phyloP scores from a whole-genome alignment of 441 rosid genomes.

The Raphanus hybrid region DNA sequence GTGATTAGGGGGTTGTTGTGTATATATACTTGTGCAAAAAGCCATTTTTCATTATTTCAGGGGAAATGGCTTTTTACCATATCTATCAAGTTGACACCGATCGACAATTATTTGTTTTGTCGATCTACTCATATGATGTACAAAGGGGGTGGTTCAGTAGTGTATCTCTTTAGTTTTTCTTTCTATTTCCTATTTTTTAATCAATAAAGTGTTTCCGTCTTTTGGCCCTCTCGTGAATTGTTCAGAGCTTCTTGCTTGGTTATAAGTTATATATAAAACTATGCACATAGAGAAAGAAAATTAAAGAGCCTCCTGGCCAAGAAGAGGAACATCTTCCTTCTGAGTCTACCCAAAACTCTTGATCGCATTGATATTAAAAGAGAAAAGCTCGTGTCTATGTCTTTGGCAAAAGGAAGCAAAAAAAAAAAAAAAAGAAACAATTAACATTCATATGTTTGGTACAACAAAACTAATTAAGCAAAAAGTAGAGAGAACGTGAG shows the following conservation, averaged over 20 bases:
- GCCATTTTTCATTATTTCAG: neutral
- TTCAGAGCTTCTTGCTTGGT: neutral
- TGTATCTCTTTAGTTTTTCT: neutral
- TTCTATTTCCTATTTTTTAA: neutral
- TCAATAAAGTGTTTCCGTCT: neutral
- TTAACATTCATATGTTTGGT: too few species aligned
- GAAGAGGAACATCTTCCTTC: too few species aligned
- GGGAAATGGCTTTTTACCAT: constrained; percentile 1
- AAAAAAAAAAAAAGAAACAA: too few species aligned
- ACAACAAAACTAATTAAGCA: too few species aligned
- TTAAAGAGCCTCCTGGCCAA: too few species aligned
- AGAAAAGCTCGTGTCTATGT: too few species aligned
- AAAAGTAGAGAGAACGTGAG: too few species aligned
- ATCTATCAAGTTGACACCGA: neutral
- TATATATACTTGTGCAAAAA: neutral
- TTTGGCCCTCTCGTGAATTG: neutral
- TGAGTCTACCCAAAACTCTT: too few species aligned
- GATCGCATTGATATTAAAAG: too few species aligned
- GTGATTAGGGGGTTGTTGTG: neutral
- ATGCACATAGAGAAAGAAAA: too few species aligned
- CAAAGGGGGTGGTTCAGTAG: neutral
- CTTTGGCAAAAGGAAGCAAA: too few species aligned
- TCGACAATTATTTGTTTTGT: constrained; percentile 16
- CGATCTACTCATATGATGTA: neutral
- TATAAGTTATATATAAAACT: too few species aligned